phyloP scores from a whole-genome alignment of 768 basidiomycete genomes.

The Infundibulicybe gibba region DNA sequence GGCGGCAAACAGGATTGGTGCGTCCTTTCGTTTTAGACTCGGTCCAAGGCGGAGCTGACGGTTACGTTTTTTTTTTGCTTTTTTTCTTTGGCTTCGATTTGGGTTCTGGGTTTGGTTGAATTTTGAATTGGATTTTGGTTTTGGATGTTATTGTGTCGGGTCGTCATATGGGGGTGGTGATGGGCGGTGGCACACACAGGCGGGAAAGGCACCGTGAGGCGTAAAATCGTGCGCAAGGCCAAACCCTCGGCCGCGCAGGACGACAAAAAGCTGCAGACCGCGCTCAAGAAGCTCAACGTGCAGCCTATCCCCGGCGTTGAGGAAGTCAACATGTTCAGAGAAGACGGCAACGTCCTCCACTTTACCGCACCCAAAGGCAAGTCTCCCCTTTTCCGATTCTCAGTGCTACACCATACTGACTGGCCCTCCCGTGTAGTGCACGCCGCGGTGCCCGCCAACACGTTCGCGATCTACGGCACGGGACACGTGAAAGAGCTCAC shows the following conservation, averaged over 20 bases:
- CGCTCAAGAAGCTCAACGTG: slow-evolving; percentile 96
- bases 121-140: too few relatives aligned
- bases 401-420: neutral
- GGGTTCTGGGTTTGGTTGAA: too few relatives aligned
- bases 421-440: slow-evolving; percentile 59
- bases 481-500: slow-evolving; percentile 98
- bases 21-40: too few relatives aligned
- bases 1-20: slow-evolving; percentile 83
- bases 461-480: slow-evolving; percentile 93
- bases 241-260: slow-evolving; percentile 85
- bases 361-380: slow-evolving; percentile 93
- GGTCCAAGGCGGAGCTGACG: slow-evolving; percentile 1
- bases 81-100: too few relatives aligned
- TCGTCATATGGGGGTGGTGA: too few relatives aligned
- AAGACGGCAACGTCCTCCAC: slow-evolving; percentile 97
- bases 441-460: slow-evolving; percentile 90
- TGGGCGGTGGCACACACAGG: slow-evolving; percentile 45
- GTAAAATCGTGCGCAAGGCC: slow-evolving; percentile 93
- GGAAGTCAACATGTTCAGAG: slow-evolving; percentile 99
- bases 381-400: slow-evolving; percentile 20
- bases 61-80: slow-evolving; percentile 10
- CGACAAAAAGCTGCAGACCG: slow-evolving; percentile 96
- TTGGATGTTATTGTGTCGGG: too few relatives aligned
- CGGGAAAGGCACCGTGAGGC: slow-evolving; percentile 95
- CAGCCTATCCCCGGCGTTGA: slow-evolving; percentile 94